Evolutionary conservation across 208 protist genomes (phyloP), one percentile per base, ranked within the genome.

Genomic region (Acanthamoeba triangularis): DNA sequence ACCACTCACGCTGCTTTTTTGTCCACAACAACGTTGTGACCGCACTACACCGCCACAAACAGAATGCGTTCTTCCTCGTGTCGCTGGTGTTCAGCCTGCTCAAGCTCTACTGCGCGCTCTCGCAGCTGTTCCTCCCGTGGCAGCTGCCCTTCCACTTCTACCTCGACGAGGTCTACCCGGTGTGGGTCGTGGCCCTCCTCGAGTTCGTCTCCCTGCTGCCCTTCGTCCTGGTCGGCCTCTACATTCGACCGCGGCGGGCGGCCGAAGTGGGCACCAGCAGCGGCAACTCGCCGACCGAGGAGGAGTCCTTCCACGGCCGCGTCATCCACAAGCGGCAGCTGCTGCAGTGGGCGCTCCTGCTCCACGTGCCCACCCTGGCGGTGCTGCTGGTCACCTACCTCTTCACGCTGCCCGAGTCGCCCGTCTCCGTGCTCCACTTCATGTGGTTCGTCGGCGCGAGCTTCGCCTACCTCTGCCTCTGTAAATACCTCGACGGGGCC

Each of bases 131-230:
- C n/a, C 80, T 88, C 2, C 80, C 80, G 41, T 88, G 80, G 80
- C 80, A 63, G 25, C 80, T 88, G 52, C 80, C 80, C 49, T 88
- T 88, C 52, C 80, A 88, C 49, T 54, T 88, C 52, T 88, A 88
- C 49, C 80, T 88, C 47, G 80, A 88, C 14, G 80, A 88, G 80
- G 49, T 88, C 49, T 88, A 54, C n/a, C 80, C 80, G 28, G 52
- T 6, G n/a, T 88, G 80, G 80, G 30, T 63, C 28, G 80, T 88
- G 16, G 44, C 28, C 25, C 80, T 88, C 35, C 80, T 88, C 80
- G 80, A 88, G 49, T 88, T 88, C 49, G 14, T 63, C 80, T 88
- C 80, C 2, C 16, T 63, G 5, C 30, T 88, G 25, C 80, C 80
- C 49, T 88, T 88, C n/a, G 44, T 88, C 16, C 49, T 88, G 80